Conservation (phyloP, 2,329 filamentous ascomycete genomes). For the Tolypocladium tundrense region DNA sequence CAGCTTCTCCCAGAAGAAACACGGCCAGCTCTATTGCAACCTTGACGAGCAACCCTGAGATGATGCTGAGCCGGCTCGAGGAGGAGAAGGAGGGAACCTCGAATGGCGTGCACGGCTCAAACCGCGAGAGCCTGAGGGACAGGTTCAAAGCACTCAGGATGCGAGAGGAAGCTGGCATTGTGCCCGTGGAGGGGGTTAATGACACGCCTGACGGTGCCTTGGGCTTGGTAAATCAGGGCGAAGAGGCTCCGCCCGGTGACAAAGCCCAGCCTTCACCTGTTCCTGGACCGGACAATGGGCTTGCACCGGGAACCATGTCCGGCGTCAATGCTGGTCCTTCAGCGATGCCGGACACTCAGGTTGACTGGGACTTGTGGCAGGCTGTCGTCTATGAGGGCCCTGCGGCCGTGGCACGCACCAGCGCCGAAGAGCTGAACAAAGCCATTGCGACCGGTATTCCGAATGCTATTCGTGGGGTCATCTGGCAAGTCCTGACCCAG, state of each 20-base stretch:
- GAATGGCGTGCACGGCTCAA: constrained; percentile 33
- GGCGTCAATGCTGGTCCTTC: constrained; percentile 70
- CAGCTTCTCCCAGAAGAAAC: constrained; percentile 46
- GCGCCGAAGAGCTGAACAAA: constrained; percentile 77
- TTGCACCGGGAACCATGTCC: constrained; percentile 78
- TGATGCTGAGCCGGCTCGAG: constrained; percentile 67
- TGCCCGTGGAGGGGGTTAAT: constrained; percentile 41
- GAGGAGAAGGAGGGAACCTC: constrained; percentile 50
- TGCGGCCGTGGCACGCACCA: constrained; percentile 75
- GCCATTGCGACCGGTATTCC: constrained; percentile 93
- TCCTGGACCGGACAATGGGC: constrained; percentile 54
- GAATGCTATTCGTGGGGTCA: constrained; percentile 89
- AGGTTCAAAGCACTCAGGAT: constrained; percentile 69
- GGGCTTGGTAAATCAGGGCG: constrained; percentile 11
- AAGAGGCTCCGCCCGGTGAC: constrained; percentile 16
- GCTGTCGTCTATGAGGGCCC: constrained; percentile 90
- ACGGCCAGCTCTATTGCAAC: constrained; percentile 75
- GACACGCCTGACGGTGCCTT: constrained; percentile 28
- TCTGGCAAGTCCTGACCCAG: constrained; percentile 95
- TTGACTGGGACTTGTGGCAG: constrained; percentile 99
- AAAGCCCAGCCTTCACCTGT: constrained; percentile 35
- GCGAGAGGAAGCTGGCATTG: constrained; percentile 59
- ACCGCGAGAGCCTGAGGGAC: constrained; percentile 59
- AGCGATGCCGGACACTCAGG: constrained; percentile 58
- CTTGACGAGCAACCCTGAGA: constrained; percentile 68